These are phyloP conservation scores for Coemansia sp. DNA, from an alignment of 192 early-diverging fungal species.

Conservation along the genomic window DNA sequence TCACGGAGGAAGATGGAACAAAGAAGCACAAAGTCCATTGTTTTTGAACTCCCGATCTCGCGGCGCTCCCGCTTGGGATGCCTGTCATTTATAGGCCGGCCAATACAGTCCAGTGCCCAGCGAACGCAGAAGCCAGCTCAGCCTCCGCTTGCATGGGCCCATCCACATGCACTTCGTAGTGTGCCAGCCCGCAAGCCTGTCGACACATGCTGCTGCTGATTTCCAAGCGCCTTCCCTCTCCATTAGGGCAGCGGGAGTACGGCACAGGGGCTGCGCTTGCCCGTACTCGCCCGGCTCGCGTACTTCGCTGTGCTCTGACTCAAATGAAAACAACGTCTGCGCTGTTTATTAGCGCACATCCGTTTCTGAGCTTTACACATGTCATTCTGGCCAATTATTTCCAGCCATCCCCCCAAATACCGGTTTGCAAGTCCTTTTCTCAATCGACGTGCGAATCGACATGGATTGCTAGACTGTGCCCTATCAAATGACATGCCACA, in stretches of 20 bases:
- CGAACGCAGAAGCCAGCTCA: no score
- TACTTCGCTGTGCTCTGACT: no score
- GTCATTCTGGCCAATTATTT: background rate
- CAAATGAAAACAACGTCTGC: no score
- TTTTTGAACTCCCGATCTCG: conserved; percentile 1
- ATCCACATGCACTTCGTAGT: background rate
- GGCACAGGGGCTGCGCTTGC: background rate
- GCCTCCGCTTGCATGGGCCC: background rate
- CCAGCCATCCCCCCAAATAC: background rate
- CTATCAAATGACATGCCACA: no score
- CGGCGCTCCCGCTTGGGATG: background rate
- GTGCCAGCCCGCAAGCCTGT: background rate
- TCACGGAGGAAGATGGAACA: no score
- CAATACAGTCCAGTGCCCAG: background rate
- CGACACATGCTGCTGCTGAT: background rate
- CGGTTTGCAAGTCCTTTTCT: no score
- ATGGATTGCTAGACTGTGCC: no score
- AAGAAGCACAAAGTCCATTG: no score
- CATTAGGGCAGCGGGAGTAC: background rate
- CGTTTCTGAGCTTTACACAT: no score
- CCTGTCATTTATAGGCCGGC: background rate
- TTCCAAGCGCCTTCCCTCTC: background rate
- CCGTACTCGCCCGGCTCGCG: background rate
- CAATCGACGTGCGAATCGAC: background rate
- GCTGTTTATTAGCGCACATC: background rate